Conservation (phyloP, 2,329 filamentous ascomycete species). For the Ophiostoma perfectum region DNA sequence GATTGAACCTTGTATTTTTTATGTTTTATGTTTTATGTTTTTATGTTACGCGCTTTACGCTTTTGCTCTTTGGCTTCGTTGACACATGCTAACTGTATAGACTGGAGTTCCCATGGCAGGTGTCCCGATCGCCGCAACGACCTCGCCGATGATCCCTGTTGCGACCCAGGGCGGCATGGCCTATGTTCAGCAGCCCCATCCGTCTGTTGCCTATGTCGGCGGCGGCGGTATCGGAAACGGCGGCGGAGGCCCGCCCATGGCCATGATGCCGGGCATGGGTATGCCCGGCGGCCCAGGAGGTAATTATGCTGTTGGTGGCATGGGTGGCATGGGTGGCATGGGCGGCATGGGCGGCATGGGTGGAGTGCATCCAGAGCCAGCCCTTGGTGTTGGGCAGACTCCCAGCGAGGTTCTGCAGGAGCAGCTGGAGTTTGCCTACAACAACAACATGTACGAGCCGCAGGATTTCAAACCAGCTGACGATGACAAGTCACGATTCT, state of each 20-base stretch:
- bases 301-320: slow-evolving; percentile 24
- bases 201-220: slow-evolving; percentile 19
- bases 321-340: slow-evolving; percentile 13
- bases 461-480: slow-evolving; percentile 61
- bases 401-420: slow-evolving; percentile 43
- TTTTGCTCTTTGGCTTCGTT: not conserved
- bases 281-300: slow-evolving; percentile 33
- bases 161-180: slow-evolving; percentile 18
- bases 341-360: slow-evolving; percentile 14
- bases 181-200: slow-evolving; percentile 20
- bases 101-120: not conserved
- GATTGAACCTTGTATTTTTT: not conserved
- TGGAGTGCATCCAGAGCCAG: slow-evolving; percentile 37
- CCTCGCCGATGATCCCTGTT: slow-evolving; percentile 24
- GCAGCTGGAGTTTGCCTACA: slow-evolving; percentile 45
- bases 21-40: not conserved
- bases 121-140: slow-evolving; percentile 24
- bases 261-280: slow-evolving; percentile 30
- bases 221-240: slow-evolving; percentile 22
- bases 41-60: not conserved
- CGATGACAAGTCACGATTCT: slow-evolving; percentile 55
- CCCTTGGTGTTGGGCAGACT: slow-evolving; percentile 50
- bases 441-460: slow-evolving; percentile 48
- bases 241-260: slow-evolving; percentile 27
- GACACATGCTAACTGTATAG: not conserved